Evolutionary conservation across 2,329 filamentous ascomycete species (phyloP).

Genomic region (Cladophialophora chaetospira): DNA sequence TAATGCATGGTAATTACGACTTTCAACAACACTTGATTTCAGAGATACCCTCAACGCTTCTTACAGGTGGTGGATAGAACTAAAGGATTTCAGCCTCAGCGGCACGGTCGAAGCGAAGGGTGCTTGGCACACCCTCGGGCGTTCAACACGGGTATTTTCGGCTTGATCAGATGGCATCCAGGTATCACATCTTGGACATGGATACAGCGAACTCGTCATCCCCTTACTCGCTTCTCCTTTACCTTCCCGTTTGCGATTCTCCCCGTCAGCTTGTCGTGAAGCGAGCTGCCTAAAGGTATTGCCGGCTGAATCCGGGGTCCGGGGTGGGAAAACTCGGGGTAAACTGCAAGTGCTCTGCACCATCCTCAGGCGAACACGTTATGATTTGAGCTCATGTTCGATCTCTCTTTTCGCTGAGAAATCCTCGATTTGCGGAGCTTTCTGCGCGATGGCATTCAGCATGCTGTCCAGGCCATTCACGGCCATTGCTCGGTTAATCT

Average conservation of each 20-base stretch:
- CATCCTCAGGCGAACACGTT: no score
- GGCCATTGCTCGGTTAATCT: no score
- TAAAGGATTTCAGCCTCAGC: no score
- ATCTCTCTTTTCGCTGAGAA: not conserved
- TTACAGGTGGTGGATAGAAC: not conserved
- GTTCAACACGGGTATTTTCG: not conserved
- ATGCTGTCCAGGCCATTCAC: no score
- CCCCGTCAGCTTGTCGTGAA: not conserved
- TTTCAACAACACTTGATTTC: conserved; percentile 9
- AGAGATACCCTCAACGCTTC: conserved; percentile 15
- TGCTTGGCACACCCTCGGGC: not conserved
- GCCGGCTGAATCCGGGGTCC: not conserved
- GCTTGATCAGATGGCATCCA: not conserved
- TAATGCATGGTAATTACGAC: conserved; percentile 5
- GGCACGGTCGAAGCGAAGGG: no score
- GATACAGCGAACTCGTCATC: no score
- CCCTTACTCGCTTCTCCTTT: no score
- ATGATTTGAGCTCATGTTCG: no score
- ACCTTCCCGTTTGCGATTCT: no score
- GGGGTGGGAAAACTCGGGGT: conserved; percentile 10
- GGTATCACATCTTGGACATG: no score
- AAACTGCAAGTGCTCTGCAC: no score
- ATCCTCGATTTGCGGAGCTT: not conserved
- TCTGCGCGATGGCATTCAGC: conserved; percentile 55
- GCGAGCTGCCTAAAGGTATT: conserved; percentile 6